These are phyloP conservation scores for Albophoma yamanashiensis DNA, from an alignment of 2,329 filamentous ascomycete species.

Conservation along the genomic window DNA sequence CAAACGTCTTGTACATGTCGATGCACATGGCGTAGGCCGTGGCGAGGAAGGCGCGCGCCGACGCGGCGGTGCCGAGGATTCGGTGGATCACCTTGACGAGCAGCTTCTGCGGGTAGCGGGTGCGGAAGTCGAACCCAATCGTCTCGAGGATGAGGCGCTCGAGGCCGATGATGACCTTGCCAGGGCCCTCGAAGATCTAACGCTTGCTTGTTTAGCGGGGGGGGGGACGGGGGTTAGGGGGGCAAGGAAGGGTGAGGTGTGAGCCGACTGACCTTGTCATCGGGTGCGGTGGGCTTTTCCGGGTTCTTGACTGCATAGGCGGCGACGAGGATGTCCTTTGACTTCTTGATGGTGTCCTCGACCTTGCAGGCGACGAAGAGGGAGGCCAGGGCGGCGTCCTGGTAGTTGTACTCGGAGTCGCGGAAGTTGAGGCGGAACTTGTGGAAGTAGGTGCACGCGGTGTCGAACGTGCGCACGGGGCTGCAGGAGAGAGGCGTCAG, in stretches of 20 bases:
- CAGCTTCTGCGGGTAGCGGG: conserved; percentile 74
- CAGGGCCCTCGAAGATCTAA: not conserved
- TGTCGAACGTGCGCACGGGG: conserved; percentile 84
- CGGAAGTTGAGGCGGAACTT: conserved; percentile 80
- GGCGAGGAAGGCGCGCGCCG: conserved; percentile 39
- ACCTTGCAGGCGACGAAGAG: conserved; percentile 94
- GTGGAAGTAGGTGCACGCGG: conserved; percentile 87
- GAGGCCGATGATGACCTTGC: conserved; percentile 75
- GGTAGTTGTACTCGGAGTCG: conserved; percentile 75
- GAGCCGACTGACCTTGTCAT: conserved; percentile 58
- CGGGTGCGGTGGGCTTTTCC: conserved; percentile 59
- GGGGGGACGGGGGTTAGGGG: no score
- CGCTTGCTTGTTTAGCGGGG: no score
- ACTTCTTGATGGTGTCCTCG: conserved; percentile 97
- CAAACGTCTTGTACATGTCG: conserved; percentile 88
- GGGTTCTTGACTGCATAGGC: conserved; percentile 73
- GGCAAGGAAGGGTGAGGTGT: no score
- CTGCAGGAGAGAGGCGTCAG: conserved; percentile 27
- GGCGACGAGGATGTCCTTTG: conserved; percentile 81
- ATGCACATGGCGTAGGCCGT: conserved; percentile 74
- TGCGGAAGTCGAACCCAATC: conserved; percentile 87
- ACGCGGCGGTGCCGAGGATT: conserved; percentile 27
- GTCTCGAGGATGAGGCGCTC: conserved; percentile 90
- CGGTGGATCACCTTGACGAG: conserved; percentile 67
- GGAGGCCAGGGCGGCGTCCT: conserved; percentile 79